Evolutionary conservation across 768 basidiomycete genomes (phyloP).

Genomic region (Hygrocybe punicea): DNA sequence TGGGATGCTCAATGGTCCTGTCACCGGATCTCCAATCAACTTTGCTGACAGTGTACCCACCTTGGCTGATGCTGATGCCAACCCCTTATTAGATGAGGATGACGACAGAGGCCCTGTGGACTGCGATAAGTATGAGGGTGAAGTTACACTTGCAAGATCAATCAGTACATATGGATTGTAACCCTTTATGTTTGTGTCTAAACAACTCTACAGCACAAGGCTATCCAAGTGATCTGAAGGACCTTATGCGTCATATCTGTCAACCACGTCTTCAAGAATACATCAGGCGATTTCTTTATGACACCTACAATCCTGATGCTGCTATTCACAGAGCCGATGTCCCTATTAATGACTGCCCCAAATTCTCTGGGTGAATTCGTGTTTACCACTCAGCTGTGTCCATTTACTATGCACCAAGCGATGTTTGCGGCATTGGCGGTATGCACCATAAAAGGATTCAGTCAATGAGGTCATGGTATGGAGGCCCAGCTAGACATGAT

Average conservation of each 20-base stretch:
- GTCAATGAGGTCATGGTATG: constrained; percentile 20
- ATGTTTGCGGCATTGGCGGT: constrained; percentile 5
- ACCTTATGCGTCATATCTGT: no score
- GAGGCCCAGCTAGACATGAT: constrained; percentile 19
- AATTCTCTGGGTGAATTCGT: neutral
- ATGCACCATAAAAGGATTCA: constrained; percentile 26
- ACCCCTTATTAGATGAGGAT: neutral
- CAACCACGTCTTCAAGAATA: constrained; percentile 13
- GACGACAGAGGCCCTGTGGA: no score
- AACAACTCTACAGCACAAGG: no score
- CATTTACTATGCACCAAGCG: neutral
- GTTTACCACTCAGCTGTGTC: neutral
- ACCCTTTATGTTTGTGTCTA: no score
- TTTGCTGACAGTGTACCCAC: neutral
- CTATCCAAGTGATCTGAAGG: neutral
- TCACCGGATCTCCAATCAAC: neutral
- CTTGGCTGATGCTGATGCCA: neutral
- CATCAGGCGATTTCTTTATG: constrained; percentile 24
- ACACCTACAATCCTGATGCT: constrained; percentile 3
- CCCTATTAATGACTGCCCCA: constrained; percentile 1
- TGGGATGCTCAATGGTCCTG: constrained; percentile 13
- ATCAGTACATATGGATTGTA: no score
- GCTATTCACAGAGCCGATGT: neutral
- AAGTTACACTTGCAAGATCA: no score
- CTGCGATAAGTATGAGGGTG: no score